Evolutionary conservation across 2,329 filamentous ascomycete species (phyloP).

Genomic region (Nothomitra cinnamomea): DNA sequence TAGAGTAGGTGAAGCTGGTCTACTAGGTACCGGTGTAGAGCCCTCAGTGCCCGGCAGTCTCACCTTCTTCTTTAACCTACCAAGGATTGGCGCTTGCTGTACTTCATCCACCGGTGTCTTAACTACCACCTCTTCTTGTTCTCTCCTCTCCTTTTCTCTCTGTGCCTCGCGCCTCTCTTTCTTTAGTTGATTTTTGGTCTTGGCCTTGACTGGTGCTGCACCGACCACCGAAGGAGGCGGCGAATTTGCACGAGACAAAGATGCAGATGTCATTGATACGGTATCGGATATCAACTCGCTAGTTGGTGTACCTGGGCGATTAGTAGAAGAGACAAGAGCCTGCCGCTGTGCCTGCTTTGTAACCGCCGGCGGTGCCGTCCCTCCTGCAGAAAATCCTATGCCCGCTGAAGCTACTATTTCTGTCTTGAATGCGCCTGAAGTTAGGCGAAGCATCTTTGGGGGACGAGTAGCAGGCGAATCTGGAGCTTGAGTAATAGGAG

Average conservation of each 20-base stretch:
- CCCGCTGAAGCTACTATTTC: background rate
- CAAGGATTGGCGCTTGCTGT: conserved; percentile 53
- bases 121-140: conserved; percentile 32
- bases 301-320: conserved; percentile 52
- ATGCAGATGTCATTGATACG: conserved; percentile 55
- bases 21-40: conserved; percentile 13
- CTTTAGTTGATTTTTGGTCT: conserved; percentile 49
- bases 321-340: conserved; percentile 37
- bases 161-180: conserved; percentile 38
- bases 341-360: conserved; percentile 30
- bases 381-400: conserved; percentile 22
- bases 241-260: conserved; percentile 54
- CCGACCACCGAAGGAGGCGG: conserved; percentile 46
- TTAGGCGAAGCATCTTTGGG: conserved; percentile 2
- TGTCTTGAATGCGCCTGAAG: conserved; percentile 20
- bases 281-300: conserved; percentile 66
- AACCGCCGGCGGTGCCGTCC: conserved; percentile 21
- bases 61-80: conserved; percentile 60
- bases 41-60: conserved; percentile 26
- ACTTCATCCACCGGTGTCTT: conserved; percentile 28
- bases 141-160: conserved; percentile 29
- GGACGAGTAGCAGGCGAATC: conserved; percentile 5
- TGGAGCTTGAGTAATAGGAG: conserved; percentile 42
- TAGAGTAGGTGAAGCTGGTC: conserved; percentile 6
- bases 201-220: conserved; percentile 54